Evolutionary conservation across 176 grass and related monocot genomes (phyloP).

Genomic region (Avena insularis): DNA sequence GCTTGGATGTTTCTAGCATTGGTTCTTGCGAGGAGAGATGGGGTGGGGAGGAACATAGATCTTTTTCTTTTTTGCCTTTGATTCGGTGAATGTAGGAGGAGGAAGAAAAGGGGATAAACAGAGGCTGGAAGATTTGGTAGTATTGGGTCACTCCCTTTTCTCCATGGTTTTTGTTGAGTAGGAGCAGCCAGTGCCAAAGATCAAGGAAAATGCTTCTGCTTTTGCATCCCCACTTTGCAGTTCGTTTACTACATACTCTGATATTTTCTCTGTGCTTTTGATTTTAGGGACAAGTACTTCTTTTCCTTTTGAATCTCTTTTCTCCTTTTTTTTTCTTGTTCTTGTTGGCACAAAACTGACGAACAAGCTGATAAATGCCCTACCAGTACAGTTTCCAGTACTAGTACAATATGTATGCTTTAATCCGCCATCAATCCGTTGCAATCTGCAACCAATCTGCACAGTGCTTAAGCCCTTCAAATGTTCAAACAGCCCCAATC

Average conservation of each 20-base stretch:
- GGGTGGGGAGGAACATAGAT: neutral
- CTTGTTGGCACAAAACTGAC: neutral
- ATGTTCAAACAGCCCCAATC: neutral
- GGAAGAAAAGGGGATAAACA: neutral
- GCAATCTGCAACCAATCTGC: neutral
- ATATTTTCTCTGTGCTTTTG: neutral
- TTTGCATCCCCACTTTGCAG: neutral
- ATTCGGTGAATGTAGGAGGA: slow-evolving; percentile 30
- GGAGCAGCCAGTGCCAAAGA: neutral
- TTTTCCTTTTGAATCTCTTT: neutral
- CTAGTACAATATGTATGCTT: neutral
- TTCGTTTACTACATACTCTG: neutral
- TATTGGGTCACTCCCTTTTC: neutral
- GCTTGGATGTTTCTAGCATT: neutral
- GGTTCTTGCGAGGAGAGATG: neutral
- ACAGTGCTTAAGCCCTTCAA: neutral
- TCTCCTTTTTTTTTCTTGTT: neutral
- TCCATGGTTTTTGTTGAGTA: neutral
- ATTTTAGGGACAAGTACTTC: neutral
- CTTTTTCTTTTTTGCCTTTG: neutral
- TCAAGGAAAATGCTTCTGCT: neutral
- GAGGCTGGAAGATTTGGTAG: neutral
- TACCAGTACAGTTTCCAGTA: neutral
- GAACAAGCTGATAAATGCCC: slow-evolving; percentile 7
- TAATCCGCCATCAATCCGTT: neutral